phyloP scores from a whole-genome alignment of 495 filamentous ascomycete species.

The Aspergillus cristatus region DNA sequence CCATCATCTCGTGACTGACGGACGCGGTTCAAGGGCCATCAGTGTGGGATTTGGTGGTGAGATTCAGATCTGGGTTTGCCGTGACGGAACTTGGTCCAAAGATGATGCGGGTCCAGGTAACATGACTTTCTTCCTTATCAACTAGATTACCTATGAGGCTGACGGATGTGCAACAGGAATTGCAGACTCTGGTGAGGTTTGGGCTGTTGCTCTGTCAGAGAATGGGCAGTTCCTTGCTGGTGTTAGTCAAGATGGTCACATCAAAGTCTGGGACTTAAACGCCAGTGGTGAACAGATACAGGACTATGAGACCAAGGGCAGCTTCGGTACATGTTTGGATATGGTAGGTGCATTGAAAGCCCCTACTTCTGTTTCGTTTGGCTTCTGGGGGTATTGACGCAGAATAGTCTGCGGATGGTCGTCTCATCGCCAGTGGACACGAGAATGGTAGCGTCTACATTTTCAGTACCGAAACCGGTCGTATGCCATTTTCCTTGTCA shows the following conservation, averaged over 20 bases:
- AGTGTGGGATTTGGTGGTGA: conserved; percentile 84
- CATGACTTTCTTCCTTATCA: conserved; percentile 4
- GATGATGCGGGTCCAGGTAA: conserved; percentile 38
- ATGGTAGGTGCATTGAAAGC: conserved; percentile 43
- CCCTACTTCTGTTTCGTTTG: neutral
- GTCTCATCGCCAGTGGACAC: conserved; percentile 83
- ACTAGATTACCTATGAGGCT: conserved; percentile 12
- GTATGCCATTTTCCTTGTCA: conserved; percentile 75
- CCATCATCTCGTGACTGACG: conserved; percentile 72
- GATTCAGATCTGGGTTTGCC: conserved; percentile 64
- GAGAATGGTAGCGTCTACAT: conserved; percentile 91
- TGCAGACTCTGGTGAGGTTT: conserved; percentile 55
- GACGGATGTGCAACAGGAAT: conserved; percentile 9
- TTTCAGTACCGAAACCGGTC: conserved; percentile 82
- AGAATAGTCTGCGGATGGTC: conserved; percentile 59
- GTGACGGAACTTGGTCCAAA: conserved; percentile 46
- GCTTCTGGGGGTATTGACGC: conserved; percentile 5
- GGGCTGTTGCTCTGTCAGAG: conserved; percentile 77
- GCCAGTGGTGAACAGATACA: conserved; percentile 49
- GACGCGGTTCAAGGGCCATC: conserved; percentile 59
- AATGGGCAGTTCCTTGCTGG: conserved; percentile 75
- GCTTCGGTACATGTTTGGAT: conserved; percentile 84
- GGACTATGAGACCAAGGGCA: conserved; percentile 83
- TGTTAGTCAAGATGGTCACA: conserved; percentile 71
- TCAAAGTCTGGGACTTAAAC: conserved; percentile 77